Conservation (phyloP, 345 rosid genomes). For the Brassica juncea region DNA sequence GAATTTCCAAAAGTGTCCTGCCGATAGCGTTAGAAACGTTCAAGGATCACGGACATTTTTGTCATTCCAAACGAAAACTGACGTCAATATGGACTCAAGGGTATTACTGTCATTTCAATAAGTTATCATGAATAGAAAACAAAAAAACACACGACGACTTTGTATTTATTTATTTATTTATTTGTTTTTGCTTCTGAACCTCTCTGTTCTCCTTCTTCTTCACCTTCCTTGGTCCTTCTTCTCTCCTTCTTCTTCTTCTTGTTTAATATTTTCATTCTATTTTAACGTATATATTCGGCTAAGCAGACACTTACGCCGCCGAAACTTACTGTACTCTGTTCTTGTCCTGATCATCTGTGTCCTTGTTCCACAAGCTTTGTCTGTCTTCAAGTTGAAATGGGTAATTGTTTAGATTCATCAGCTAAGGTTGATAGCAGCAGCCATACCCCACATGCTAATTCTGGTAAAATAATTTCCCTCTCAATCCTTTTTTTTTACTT, state of each 20-base stretch:
- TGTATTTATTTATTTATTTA: not conserved
- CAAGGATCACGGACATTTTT: not conserved
- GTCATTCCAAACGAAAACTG: not conserved
- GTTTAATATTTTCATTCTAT: not conserved
- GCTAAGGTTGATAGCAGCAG: conserved; percentile 60
- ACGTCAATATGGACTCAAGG: conserved; percentile 8
- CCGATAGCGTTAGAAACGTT: not conserved
- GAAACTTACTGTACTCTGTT: not conserved
- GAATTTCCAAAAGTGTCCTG: not conserved
- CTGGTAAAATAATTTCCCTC: conserved; percentile 45
- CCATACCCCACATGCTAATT: conserved; percentile 55
- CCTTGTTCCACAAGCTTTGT: conserved; percentile 20
- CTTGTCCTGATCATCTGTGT: conserved; percentile 13
- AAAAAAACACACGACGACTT: conserved; percentile 14
- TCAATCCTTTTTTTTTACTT: not conserved
- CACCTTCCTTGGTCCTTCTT: conserved; percentile 35
- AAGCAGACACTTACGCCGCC: conserved; percentile 13
- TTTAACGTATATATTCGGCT: not conserved
- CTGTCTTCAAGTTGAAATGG: conserved; percentile 46
- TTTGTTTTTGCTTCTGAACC: conserved; percentile 1
- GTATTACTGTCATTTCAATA: not conserved
- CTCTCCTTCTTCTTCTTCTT: not conserved
- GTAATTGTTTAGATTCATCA: conserved; percentile 72
- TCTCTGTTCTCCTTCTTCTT: conserved; percentile 20
- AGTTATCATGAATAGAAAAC: not conserved